Percentiles rank a stretch among this genome's conserved stretches.
phyloP scores from a whole-genome alignment of 306 rosid species.

The Benincasa hispida region DNA sequence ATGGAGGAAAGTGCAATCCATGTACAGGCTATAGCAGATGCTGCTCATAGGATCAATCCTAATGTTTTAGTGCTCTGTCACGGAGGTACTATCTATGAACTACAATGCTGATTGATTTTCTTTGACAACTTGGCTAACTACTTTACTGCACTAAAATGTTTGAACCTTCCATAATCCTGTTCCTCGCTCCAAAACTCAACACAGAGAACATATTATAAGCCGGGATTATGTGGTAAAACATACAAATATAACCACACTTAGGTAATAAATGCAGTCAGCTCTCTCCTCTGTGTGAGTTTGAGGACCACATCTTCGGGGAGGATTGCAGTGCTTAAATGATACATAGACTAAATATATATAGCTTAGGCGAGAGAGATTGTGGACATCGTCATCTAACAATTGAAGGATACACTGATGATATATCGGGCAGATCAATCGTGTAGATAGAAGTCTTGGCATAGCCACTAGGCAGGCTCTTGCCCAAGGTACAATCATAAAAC shows the following conservation, averaged over 20 bases:
- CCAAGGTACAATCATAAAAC: not conserved
- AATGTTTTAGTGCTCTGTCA: constrained; percentile 66
- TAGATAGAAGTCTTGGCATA: not conserved
- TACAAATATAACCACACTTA: not conserved
- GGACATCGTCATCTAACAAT: not conserved
- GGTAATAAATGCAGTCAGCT: not conserved
- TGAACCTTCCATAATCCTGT: not conserved
- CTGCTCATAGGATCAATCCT: constrained; percentile 60
- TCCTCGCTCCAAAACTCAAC: not conserved
- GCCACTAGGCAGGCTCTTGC: not conserved
- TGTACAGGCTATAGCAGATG: constrained; percentile 82
- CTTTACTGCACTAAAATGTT: not conserved
- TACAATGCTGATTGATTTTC: not conserved
- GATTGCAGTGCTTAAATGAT: not conserved
- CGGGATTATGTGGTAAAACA: not conserved
- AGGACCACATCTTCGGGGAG: not conserved
- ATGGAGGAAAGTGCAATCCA: constrained; percentile 65
- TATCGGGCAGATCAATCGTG: not conserved
- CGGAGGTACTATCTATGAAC: constrained; percentile 43
- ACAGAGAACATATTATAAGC: not conserved
- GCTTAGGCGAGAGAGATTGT: not conserved
- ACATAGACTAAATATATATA: not conserved
- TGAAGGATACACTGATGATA: not conserved
- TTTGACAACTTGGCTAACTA: not conserved
- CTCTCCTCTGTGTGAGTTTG: not conserved